Base-by-base conservation (phyloP, 2,329 filamentous ascomycete genomes). In the Plenodomus tracheiphilus region DNA sequence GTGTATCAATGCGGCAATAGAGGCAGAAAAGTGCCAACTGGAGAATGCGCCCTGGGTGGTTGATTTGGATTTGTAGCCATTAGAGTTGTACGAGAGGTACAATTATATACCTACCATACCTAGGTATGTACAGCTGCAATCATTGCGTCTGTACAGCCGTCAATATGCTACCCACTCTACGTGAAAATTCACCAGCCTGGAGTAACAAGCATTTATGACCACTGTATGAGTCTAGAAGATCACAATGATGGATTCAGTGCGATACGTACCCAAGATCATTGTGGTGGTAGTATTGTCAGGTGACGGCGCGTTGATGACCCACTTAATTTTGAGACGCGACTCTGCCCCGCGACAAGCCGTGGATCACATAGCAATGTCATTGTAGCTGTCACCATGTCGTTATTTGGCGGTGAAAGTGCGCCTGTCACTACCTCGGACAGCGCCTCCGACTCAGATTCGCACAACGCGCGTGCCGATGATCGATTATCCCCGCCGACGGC, bases 1-100 rank as follows among this genome's bases (percentile, higher is more conserved):
- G 11, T 77, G 82, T 60, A 70, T 83, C 2, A 84, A 84, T 69
- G 81, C 80, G 2, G 77, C 79, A 49, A 77, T 83, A 38, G 76
- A 81, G 64, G 74, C 77, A 41, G 66, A 77, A 18, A 47, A 61
- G 8, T 79, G 81, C 59, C 51, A 68, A 21, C 72, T 79, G 10
- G 52, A 68, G 25, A 79, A 83, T 67, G 76, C 74, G 43, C 79
- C 80, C 2, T 83, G 80, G 77, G 44, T 83, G 30, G 73, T 84
- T 11, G 79, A 82, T 65, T 44, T 84, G 44, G 76, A 82, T 58
- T 43, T 68, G 32, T 32, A 32, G 11, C 6, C 28, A 32, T 15
- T 7, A 32, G 28, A 32, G 10, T 5, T 25, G 22, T 25, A 25
- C 10, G 10, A 25, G 5, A 25, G 5, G 5, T 25, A 25, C 10